Conservation (phyloP, 1,284 basidiomycete species). For the Agaricales sp. region DNA sequence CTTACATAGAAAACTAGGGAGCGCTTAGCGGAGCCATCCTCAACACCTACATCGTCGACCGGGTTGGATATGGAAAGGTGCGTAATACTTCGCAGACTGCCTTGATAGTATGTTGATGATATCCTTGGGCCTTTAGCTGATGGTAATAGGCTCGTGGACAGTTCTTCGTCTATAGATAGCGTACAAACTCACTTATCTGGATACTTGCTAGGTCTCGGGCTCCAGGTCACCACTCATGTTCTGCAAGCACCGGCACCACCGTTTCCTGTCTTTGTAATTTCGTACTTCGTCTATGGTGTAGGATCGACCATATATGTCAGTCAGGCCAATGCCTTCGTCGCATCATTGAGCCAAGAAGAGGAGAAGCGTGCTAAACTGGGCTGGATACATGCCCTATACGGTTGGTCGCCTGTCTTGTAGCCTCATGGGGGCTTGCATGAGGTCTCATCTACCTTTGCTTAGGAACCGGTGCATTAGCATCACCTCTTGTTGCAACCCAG, state of each 20-base stretch:
- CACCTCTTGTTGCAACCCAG: constrained; percentile 61
- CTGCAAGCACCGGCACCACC: background rate
- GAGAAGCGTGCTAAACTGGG: background rate
- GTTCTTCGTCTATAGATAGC: background rate
- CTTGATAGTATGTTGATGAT: background rate
- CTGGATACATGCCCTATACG: background rate
- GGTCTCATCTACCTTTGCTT: background rate
- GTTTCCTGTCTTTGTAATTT: background rate
- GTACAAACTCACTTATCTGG: too few species aligned
- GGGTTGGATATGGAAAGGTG: background rate
- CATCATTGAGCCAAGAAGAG: background rate
- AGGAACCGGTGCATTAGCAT: constrained; percentile 57
- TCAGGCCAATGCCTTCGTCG: background rate
- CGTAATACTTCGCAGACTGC: background rate
- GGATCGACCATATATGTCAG: background rate
- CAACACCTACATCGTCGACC: background rate
- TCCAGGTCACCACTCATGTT: background rate
- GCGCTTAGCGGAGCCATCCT: background rate
- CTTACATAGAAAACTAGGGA: background rate
- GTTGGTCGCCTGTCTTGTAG: background rate
- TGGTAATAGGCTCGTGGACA: background rate
- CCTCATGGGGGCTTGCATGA: background rate
- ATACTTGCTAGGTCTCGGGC: background rate
- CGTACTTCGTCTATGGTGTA: background rate
- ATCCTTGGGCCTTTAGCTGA: background rate